phyloP scores from a whole-genome alignment of 805 yeast genomes.

The Hanseniaspora nectarophila region DNA sequence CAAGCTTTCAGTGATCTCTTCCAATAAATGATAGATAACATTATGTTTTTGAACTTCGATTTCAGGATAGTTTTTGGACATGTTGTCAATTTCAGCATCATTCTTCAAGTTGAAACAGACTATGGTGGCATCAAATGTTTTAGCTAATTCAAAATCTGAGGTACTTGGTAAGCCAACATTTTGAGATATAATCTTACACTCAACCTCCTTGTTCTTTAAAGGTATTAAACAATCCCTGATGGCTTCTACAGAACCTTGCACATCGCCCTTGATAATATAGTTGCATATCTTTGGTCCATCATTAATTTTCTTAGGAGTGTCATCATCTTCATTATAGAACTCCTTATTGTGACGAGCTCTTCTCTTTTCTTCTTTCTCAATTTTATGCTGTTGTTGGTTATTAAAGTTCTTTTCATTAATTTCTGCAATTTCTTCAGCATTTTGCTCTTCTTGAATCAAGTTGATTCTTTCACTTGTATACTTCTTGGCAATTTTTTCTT shows the following conservation, averaged over 20 bases:
- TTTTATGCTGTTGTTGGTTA: conserved; percentile 34
- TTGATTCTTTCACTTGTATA: conserved; percentile 56
- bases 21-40: conserved; percentile 79
- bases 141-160: conserved; percentile 55
- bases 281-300: conserved; percentile 31
- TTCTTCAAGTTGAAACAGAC: conserved; percentile 62
- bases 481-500: conserved; percentile 62
- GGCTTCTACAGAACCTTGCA: conserved; percentile 90
- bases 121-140: conserved; percentile 57
- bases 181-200: conserved; percentile 51
- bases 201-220: conserved; percentile 80
- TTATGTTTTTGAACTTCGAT: conserved; percentile 52
- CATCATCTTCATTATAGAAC: conserved; percentile 28
- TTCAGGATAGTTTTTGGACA: conserved; percentile 39
- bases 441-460: conserved; percentile 45
- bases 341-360: conserved; percentile 45
- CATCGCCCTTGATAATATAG: conserved; percentile 80
- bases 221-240: conserved; percentile 66
- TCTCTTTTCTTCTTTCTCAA: conserved; percentile 17
- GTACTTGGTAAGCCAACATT: conserved; percentile 72
- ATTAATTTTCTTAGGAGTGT: conserved; percentile 27
- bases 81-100: conserved; percentile 47
- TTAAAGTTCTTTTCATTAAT: conserved; percentile 44
- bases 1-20: conserved; percentile 60
- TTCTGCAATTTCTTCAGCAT: conserved; percentile 52